These are phyloP conservation scores for Phytopythium chamaehyphon DNA, from an alignment of 352 stramenopile genomes.

Conservation along the genomic window DNA sequence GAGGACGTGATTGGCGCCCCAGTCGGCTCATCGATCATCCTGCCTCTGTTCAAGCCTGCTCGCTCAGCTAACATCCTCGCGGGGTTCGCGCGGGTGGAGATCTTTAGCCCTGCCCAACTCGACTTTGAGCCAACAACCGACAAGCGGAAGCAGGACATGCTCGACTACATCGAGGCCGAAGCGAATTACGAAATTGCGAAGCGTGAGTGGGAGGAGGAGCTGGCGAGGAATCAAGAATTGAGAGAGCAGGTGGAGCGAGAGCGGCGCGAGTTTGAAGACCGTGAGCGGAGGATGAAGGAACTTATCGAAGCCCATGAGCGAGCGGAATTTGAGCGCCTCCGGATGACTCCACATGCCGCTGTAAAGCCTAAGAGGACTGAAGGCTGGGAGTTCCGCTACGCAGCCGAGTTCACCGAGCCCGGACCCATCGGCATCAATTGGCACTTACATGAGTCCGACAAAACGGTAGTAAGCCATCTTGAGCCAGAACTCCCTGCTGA, in stretches of 20 bases:
- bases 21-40: constrained; percentile 30
- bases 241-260: constrained; percentile 33
- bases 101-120: constrained; percentile 41
- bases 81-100: constrained; percentile 60
- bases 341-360: constrained; percentile 47
- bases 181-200: constrained; percentile 15
- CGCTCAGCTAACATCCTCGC: constrained; percentile 33
- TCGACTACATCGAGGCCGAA: constrained; percentile 26
- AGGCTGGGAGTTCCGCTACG: constrained; percentile 63
- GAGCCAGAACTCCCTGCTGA: constrained; percentile 45
- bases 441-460: constrained; percentile 47
- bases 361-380: constrained; percentile 32
- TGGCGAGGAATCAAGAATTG: constrained; percentile 24
- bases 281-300: constrained; percentile 26
- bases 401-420: constrained; percentile 45
- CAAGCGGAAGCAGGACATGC: constrained; percentile 24
- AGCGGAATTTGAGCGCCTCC: constrained; percentile 41
- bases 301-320: constrained; percentile 29
- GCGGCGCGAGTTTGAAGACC: constrained; percentile 22
- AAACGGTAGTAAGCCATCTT: constrained; percentile 54
- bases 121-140: constrained; percentile 40
- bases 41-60: constrained; percentile 44
- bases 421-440: constrained; percentile 69
- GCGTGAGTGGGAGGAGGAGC: constrained; percentile 28
- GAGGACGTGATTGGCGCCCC: constrained; percentile 39